A percentile compares a stretch with the other conserved stretches of the same genome.
These are phyloP conservation scores for Tolypocladium ovalisporum DNA, from an alignment of 2,329 filamentous ascomycete genomes.

Conservation along the genomic window DNA sequence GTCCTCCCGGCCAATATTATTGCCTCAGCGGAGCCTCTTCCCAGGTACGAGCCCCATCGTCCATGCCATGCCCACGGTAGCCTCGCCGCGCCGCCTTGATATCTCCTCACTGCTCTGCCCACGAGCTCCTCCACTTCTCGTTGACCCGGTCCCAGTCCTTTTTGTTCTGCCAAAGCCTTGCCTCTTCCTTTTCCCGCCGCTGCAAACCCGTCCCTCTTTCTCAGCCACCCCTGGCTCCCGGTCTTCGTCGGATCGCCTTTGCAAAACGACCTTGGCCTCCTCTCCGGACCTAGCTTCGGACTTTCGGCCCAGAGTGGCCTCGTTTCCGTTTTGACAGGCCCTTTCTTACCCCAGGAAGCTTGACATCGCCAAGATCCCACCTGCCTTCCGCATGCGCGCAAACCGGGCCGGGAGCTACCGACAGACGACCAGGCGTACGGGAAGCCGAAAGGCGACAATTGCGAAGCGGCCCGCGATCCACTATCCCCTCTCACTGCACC, in stretches of 20 bases:
- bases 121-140: neutral
- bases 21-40: neutral
- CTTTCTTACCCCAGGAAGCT: neutral
- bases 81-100: neutral
- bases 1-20: neutral
- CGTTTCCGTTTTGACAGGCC: neutral
- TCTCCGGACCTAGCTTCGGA: neutral
- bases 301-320: neutral
- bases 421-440: neutral
- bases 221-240: neutral
- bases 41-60: neutral
- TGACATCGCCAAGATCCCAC: neutral
- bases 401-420: neutral
- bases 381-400: neutral
- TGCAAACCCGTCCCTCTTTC: neutral
- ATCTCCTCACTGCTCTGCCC: neutral
- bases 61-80: neutral
- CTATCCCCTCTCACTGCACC: neutral
- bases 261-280: neutral
- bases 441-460: neutral
- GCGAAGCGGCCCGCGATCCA: neutral
- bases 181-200: neutral
- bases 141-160: neutral
- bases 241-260: neutral
- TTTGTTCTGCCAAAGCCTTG: neutral